A percentile compares a stretch with the other conserved stretches of the same genome.
These are phyloP conservation scores for Termitomyces sp. DNA, from an alignment of 768 basidiomycete genomes.

Conservation along the genomic window DNA sequence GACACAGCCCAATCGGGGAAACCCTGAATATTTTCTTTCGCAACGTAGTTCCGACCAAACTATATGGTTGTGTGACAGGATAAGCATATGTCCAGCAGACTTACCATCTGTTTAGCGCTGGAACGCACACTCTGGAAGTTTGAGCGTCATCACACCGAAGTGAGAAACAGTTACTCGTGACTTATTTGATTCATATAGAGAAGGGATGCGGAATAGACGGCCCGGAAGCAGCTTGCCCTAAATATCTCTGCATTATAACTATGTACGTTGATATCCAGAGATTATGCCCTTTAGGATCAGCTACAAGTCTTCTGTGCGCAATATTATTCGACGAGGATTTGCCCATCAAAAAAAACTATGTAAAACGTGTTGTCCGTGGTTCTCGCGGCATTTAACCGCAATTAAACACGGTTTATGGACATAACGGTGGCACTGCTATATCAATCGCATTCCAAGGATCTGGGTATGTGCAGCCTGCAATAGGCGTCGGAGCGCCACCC, in stretches of 20 bases:
- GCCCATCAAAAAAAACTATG: neutral
- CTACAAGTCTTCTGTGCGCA: neutral
- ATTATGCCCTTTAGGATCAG: neutral
- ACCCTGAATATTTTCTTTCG: neutral
- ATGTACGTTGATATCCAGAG: neutral
- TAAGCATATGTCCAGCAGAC: too few relatives aligned
- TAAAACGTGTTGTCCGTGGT: conserved; percentile 4
- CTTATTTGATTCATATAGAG: too few relatives aligned
- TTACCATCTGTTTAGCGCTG: too few relatives aligned
- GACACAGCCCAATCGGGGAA: neutral
- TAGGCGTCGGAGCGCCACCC: conserved; percentile 36
- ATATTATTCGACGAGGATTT: neutral
- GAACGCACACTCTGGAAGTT: too few relatives aligned
- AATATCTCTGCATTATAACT: too few relatives aligned
- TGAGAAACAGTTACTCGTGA: too few relatives aligned
- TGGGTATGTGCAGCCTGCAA: conserved; percentile 54
- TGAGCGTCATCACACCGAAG: too few relatives aligned
- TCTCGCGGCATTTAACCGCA: neutral
- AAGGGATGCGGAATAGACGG: too few relatives aligned
- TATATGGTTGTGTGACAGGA: neutral
- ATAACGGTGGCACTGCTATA: conserved; percentile 26
- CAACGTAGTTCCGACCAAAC: neutral
- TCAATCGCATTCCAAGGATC: conserved; percentile 36
- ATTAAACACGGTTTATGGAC: conserved; percentile 9
- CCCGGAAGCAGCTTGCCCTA: too few relatives aligned